Evolutionary conservation across 371 early-diverging fungal species (phyloP).

Genomic region (Rhizopus stolonifer): DNA sequence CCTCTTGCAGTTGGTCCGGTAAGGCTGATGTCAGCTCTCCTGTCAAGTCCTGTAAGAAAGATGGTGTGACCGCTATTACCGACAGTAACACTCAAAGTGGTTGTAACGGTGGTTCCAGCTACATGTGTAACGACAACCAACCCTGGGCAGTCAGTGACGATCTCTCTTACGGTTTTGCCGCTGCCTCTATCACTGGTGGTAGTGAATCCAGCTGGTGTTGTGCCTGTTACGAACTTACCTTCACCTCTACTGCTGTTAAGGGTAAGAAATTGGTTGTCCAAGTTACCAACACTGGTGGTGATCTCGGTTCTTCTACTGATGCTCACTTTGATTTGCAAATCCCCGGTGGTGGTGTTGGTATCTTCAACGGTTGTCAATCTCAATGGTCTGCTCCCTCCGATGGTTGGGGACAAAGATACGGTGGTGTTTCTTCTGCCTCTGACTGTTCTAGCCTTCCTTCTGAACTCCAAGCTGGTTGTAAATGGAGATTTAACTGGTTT

Average conservation of each 20-base stretch:
- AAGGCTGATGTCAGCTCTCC: conserved; percentile 37
- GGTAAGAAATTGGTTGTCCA: conserved; percentile 52
- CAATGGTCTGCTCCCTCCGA: conserved; percentile 36
- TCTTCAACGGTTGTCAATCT: conserved; percentile 42
- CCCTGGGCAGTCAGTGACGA: conserved; percentile 42
- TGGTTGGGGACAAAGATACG: conserved; percentile 47
- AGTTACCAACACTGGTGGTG: conserved; percentile 50
- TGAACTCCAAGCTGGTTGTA: conserved; percentile 43
- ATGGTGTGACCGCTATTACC: conserved; percentile 31
- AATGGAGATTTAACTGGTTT: conserved; percentile 47
- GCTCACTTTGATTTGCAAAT: conserved; percentile 49
- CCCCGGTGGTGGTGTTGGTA: conserved; percentile 52
- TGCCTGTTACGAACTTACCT: conserved; percentile 45
- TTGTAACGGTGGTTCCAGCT: conserved; percentile 39
- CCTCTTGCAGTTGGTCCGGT: conserved; percentile 45
- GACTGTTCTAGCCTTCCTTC: conserved; percentile 36
- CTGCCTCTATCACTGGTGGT: conserved; percentile 33
- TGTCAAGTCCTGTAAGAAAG: conserved; percentile 31
- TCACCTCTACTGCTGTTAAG: conserved; percentile 31
- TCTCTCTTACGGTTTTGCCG: conserved; percentile 50
- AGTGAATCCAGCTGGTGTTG: conserved; percentile 42
- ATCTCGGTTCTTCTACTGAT: conserved; percentile 20
- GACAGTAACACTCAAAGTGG: conserved; percentile 30
- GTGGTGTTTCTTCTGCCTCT: conserved; percentile 32
- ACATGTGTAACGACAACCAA: conserved; percentile 47